Base-by-base conservation (phyloP, 2,329 filamentous ascomycete genomes). In the Ophiostoma sp. region DNA sequence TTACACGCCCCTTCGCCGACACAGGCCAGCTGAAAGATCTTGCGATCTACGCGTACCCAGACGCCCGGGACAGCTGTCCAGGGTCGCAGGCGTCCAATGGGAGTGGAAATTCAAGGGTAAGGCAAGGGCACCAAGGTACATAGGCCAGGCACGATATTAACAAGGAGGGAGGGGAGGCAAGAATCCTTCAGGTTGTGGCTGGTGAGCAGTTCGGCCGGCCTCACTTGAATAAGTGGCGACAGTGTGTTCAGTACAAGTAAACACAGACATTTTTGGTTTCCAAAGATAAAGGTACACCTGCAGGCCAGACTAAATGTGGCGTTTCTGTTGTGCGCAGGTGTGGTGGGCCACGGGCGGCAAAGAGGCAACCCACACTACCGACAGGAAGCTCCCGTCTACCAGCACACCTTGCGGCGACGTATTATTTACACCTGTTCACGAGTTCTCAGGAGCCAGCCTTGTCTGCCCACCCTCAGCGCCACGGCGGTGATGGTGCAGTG, bases 21-120 rank as follows among this genome's bases (percentile, higher is more conserved):
- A 71, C 55, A 61, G 25, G 42, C 70, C 12, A 71, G 70, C 70
- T 71, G 70, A 64, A 71, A 48, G 70, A 71, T 71, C 70, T 50
- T 15, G 45, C 25, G 70, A 71, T 71, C 70, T 71, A 64, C 70
- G 19, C 28, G 57, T 22, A 39, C 42, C 70, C 70, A 52, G 39
- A 63, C 39, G 36, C 55, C 69, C 57, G 57, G 70, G 57, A 36
- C 28, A 31, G 57, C 19, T 28, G 25, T 36, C 52, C 68, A 70
- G 52, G 17, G 31, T 19, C 9, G 15, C 17, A 17, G 28, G n/a
- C 17, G 36, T 22, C 69, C 69, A 61, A 70, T 70, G 36, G 39
- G 69, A 48, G 9, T 11, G 7, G 7, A 19, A 48, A 19, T 17
- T 31, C 39, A 22, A 25, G 45, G 28, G 48, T 42, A 39, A 3